Conservation (phyloP, 331 rosid genomes). For the Spiraea crenata region DNA sequence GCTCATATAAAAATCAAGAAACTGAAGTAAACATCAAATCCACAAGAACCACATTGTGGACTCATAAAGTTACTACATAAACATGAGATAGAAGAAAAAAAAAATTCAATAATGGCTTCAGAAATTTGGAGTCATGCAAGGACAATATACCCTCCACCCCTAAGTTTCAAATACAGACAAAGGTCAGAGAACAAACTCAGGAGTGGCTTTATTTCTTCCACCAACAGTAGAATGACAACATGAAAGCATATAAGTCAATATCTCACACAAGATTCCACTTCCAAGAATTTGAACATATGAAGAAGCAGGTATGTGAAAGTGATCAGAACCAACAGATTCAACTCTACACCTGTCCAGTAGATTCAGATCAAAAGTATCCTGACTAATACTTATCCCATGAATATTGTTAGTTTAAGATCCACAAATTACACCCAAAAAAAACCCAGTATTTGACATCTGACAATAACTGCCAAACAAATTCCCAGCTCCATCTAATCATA, state of each 20-base stretch:
- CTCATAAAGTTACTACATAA: not conserved
- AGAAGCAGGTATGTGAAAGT: slow-evolving; percentile 7
- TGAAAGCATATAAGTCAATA: slow-evolving; percentile 6
- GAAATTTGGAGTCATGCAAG: not conserved
- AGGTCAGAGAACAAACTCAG: not conserved
- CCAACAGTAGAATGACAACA: slow-evolving; percentile 12
- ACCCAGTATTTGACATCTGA: not conserved
- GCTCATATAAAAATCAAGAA: slow-evolving; percentile 10
- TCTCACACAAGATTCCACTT: slow-evolving; percentile 11
- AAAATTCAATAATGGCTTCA: not conserved
- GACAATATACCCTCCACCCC: not conserved
- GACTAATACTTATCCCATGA: not conserved
- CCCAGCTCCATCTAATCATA: not conserved
- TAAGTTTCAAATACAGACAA: not conserved
- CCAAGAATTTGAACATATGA: not conserved
- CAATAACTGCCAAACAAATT: not conserved
- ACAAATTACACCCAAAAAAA: slow-evolving; percentile 9
- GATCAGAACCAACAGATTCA: slow-evolving; percentile 10
- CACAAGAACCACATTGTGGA: not conserved
- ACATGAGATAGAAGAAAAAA: not conserved
- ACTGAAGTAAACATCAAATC: slow-evolving; percentile 3
- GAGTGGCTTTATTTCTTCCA: slow-evolving; percentile 2
- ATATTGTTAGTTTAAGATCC: slow-evolving; percentile 22
- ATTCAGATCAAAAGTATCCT: slow-evolving; percentile 17
- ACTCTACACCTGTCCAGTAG: not conserved